Evolutionary conservation across 225 moss, liverwort and hornwort species (phyloP).

Genomic region (Marchantia paleacea): DNA sequence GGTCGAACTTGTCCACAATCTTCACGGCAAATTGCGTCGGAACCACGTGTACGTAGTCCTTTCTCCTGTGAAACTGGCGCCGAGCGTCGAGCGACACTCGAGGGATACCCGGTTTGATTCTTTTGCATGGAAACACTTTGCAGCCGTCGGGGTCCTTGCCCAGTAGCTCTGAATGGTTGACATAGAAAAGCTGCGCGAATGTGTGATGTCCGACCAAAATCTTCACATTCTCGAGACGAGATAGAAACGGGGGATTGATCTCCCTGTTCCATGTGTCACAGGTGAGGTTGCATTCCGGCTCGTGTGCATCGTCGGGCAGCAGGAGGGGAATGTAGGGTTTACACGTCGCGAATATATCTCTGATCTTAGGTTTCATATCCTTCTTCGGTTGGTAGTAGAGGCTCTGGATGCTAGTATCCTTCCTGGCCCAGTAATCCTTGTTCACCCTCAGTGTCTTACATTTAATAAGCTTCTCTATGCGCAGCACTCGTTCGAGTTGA

Average conservation of each 20-base stretch:
- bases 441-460: background rate
- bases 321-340: conserved; percentile 11
- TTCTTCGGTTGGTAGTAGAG: conserved; percentile 19
- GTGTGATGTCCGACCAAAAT: conserved; percentile 16
- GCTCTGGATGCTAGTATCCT: conserved; percentile 12
- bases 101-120: conserved; percentile 5
- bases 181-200: conserved; percentile 8
- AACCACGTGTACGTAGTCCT: background rate
- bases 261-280: conserved; percentile 20
- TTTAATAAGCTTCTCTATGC: background rate
- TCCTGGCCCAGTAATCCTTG: conserved; percentile 13
- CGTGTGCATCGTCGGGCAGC: conserved; percentile 18
- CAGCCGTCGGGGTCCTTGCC: conserved; percentile 4
- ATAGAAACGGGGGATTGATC: conserved; percentile 2
- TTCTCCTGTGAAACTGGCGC: background rate
- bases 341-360: conserved; percentile 9
- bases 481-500: background rate
- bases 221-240: background rate
- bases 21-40: conserved; percentile 7
- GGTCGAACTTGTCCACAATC: conserved; percentile 13
- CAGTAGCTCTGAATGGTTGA: conserved; percentile 12
- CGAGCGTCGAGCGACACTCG: conserved; percentile 17
- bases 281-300: conserved; percentile 6
- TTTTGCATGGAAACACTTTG: conserved; percentile 17
- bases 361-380: conserved; percentile 11